Evolutionary conservation across 78 protist genomes (phyloP).

Genomic region (Dictyostelium citrinum): DNA sequence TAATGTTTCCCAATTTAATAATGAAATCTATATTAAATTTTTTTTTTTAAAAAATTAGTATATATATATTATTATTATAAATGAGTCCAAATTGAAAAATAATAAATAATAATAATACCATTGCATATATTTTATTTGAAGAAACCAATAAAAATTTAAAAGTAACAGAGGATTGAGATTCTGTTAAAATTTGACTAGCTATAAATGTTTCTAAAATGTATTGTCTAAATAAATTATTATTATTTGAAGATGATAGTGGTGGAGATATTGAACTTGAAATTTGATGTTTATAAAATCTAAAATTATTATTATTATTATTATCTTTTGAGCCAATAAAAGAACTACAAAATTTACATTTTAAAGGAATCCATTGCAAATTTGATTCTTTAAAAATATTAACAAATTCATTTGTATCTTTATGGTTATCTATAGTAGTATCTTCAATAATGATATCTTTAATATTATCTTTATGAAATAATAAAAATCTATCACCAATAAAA

Average conservation of each 20-base stretch:
- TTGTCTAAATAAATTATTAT: neutral
- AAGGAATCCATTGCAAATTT: neutral
- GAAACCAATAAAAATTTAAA: conserved; percentile 6
- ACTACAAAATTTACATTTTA: conserved; percentile 4
- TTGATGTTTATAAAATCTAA: conserved; percentile 39
- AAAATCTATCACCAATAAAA: conserved; percentile 43
- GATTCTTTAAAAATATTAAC: neutral
- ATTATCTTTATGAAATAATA: conserved; percentile 30
- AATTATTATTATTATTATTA: neutral
- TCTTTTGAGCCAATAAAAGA: neutral
- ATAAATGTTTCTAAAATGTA: conserved; percentile 34
- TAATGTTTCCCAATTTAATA: conserved; percentile 49
- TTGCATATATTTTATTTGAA: neutral
- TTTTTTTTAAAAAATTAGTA: too few species aligned
- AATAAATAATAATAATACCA: neutral
- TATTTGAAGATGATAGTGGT: neutral
- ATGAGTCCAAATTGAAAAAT: too few species aligned
- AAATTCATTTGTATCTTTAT: neutral
- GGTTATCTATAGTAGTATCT: neutral
- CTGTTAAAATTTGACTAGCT: conserved; percentile 7
- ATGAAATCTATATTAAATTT: neutral
- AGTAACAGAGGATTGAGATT: neutral
- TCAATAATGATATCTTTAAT: neutral
- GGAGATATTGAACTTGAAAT: neutral
- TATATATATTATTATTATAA: too few species aligned